Evolutionary conservation across 257 asterid genomes (phyloP).

Genomic region (Ligustrum vulgare): DNA sequence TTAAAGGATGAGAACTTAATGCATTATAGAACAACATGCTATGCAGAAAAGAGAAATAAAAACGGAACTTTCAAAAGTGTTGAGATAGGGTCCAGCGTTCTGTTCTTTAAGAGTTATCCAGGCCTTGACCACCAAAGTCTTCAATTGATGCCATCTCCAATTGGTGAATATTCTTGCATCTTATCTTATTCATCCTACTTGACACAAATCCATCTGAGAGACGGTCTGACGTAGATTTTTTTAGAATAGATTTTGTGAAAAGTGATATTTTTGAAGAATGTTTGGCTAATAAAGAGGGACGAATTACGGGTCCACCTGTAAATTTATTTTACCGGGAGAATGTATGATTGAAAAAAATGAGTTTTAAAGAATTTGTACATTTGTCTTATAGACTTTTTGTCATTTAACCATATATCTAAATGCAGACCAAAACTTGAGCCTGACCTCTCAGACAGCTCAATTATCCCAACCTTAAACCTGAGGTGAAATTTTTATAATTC

Average conservation of each 20-base stretch:
- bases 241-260: no score
- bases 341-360: no score
- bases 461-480: background rate
- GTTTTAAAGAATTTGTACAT: background rate
- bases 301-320: no score
- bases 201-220: background rate
- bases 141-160: no score
- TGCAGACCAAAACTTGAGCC: background rate
- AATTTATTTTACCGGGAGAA: no score
- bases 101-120: background rate
- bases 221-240: no score
- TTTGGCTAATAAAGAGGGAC: no score
- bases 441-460: background rate
- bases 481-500: background rate
- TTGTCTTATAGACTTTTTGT: background rate
- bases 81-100: background rate
- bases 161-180: background rate
- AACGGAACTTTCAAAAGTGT: background rate
- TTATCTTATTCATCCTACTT: background rate
- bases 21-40: constrained; percentile 1
- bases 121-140: background rate
- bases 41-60: background rate
- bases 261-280: no score
- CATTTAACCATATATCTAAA: background rate
- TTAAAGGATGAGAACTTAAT: constrained; percentile 8